A percentile compares a stretch with the other conserved stretches of the same genome.
phyloP scores from a whole-genome alignment of 2,329 filamentous ascomycete species.

The Aspergillus versicolor region DNA sequence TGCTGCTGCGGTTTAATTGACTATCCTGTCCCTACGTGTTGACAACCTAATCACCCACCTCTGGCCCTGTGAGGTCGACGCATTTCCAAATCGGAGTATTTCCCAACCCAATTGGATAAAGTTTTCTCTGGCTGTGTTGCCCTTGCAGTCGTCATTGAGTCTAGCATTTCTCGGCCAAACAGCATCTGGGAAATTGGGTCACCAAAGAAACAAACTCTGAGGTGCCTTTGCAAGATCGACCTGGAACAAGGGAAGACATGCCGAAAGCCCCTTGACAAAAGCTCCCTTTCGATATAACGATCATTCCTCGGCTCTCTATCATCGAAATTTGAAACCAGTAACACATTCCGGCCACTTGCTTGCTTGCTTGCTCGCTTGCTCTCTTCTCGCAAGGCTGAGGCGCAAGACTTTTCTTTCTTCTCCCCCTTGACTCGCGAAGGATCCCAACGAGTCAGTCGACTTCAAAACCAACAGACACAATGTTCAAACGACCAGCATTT shows the following conservation, averaged over 20 bases:
- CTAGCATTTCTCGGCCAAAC: slow-evolving; percentile 9
- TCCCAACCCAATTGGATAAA: slow-evolving; percentile 11
- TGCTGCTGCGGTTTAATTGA: not conserved
- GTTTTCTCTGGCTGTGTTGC: slow-evolving; percentile 15
- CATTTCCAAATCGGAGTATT: not conserved
- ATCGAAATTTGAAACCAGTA: slow-evolving; percentile 26
- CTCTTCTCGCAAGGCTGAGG: slow-evolving; percentile 14
- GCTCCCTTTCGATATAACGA: slow-evolving; percentile 19
- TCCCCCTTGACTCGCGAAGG: not conserved
- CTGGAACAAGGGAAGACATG: slow-evolving; percentile 23
- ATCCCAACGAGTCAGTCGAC: not conserved
- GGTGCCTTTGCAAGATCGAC: slow-evolving; percentile 9
- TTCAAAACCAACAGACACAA: slow-evolving; percentile 17
- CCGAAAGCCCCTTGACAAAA: slow-evolving; percentile 19
- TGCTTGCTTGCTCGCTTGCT: slow-evolving; percentile 12
- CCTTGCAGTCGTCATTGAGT: slow-evolving; percentile 17
- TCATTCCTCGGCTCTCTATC: slow-evolving; percentile 30
- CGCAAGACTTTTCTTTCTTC: slow-evolving; percentile 11
- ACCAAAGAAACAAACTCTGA: slow-evolving; percentile 5
- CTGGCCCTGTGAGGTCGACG: not conserved
- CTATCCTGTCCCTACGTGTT: not conserved
- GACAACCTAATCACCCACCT: too few species aligned
- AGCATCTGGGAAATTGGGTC: slow-evolving; percentile 7
- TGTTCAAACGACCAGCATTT: slow-evolving; percentile 37
- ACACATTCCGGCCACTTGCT: slow-evolving; percentile 23